Evolutionary conservation across 2,329 filamentous ascomycete genomes (phyloP).

Genomic region (Zalaria obscura): DNA sequence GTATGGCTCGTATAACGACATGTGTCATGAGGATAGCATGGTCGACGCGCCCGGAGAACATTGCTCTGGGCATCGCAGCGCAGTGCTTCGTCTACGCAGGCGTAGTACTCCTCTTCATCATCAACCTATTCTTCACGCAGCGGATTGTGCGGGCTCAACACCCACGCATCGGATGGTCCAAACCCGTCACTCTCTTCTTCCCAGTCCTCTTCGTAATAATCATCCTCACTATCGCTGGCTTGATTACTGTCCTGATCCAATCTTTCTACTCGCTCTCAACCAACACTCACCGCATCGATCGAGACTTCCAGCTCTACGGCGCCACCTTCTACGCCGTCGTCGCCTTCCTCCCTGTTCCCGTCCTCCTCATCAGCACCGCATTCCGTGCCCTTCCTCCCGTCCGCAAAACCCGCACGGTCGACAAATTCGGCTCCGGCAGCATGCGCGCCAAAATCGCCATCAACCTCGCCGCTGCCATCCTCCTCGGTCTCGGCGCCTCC

Average conservation of each 20-base stretch:
- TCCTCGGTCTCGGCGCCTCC: slow-evolving; percentile 54
- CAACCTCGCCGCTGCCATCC: slow-evolving; percentile 40
- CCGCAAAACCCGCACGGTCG: slow-evolving; percentile 20
- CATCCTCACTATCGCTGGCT: slow-evolving; percentile 45
- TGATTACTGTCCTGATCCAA: slow-evolving; percentile 51
- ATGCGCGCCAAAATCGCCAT: slow-evolving; percentile 54
- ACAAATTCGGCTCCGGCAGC: slow-evolving; percentile 53
- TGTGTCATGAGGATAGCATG: slow-evolving; percentile 40
- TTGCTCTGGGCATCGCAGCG: slow-evolving; percentile 41
- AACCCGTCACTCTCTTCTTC: slow-evolving; percentile 37
- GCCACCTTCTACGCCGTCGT: slow-evolving; percentile 47
- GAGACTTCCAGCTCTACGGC: slow-evolving; percentile 50
- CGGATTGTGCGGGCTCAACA: slow-evolving; percentile 62
- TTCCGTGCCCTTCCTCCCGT: slow-evolving; percentile 22
- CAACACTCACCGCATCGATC: slow-evolving; percentile 36
- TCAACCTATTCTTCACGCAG: slow-evolving; percentile 67
- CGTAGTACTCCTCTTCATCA: slow-evolving; percentile 58
- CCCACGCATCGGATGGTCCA: slow-evolving; percentile 56
- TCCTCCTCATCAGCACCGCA: slow-evolving; percentile 32
- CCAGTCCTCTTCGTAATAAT: slow-evolving; percentile 45
- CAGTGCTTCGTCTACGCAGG: slow-evolving; percentile 60
- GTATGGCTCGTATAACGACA: slow-evolving; percentile 32
- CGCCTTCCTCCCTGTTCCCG: slow-evolving; percentile 51
- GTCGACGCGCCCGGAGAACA: slow-evolving; percentile 31
- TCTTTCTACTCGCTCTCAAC: slow-evolving; percentile 50